phyloP scores from a whole-genome alignment of 495 filamentous ascomycete genomes.

The Rusavskia elegans region DNA sequence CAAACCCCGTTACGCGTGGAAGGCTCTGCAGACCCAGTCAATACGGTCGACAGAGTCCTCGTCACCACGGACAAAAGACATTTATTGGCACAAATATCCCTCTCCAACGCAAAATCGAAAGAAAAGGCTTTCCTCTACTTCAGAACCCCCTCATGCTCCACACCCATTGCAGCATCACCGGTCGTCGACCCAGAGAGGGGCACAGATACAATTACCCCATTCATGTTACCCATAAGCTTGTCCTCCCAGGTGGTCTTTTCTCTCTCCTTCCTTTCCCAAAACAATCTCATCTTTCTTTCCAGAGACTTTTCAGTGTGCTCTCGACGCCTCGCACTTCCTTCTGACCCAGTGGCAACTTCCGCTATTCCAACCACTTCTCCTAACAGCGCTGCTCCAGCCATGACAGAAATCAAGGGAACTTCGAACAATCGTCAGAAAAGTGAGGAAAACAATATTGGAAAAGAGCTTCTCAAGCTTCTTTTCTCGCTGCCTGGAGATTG shows the following conservation, averaged over 20 bases:
- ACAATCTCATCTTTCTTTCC: conserved; percentile 10
- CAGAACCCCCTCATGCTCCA: background rate
- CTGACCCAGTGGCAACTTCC: background rate
- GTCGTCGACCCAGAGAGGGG: no score
- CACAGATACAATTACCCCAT: background rate
- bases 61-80: conserved; percentile 10
- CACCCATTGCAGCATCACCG: background rate
- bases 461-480: background rate
- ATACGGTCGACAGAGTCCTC: conserved; percentile 3
- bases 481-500: conserved; percentile 13
- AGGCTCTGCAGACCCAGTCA: no score
- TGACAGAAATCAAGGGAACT: no score
- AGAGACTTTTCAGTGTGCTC: conserved; percentile 6
- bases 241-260: conserved; percentile 6
- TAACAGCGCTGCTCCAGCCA: no score
- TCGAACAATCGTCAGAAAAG: no score
- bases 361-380: no score
- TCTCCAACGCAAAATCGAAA: background rate
- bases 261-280: conserved; percentile 7
- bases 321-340: conserved; percentile 1
- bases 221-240: background rate
- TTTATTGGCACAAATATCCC: conserved; percentile 3
- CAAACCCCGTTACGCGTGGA: no score
- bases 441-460: no score
- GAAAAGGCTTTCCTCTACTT: conserved; percentile 4